Percentiles rank a stretch among this genome's conserved stretches.
phyloP scores from a whole-genome alignment of 2,329 filamentous ascomycete species.

The Laburnicola sp. region DNA sequence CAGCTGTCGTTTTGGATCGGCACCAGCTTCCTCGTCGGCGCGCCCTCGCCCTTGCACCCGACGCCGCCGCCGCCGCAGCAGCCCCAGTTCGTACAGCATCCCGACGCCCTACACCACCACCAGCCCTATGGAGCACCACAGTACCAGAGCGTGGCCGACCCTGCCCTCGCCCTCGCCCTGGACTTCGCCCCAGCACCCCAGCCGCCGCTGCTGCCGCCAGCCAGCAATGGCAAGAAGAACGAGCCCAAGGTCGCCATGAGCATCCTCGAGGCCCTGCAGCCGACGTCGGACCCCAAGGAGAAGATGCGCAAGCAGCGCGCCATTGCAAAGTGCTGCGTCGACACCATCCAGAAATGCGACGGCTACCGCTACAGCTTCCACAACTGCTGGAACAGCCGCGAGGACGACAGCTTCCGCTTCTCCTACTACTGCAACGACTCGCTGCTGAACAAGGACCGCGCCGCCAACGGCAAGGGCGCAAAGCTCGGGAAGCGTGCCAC shows the following conservation, averaged over 20 bases:
- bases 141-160: slow-evolving; percentile 32
- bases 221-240: slow-evolving; percentile 17
- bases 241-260: slow-evolving; percentile 36
- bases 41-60: slow-evolving; percentile 4
- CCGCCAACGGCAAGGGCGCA: slow-evolving; percentile 49
- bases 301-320: slow-evolving; percentile 52
- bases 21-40: slow-evolving; percentile 39
- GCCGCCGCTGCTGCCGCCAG: slow-evolving; percentile 4
- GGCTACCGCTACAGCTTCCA: slow-evolving; percentile 56
- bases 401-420: slow-evolving; percentile 52
- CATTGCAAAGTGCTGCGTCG: slow-evolving; percentile 51
- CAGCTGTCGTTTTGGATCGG: slow-evolving; percentile 46
- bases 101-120: slow-evolving; percentile 31
- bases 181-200: slow-evolving; percentile 17
- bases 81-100: slow-evolving; percentile 12
- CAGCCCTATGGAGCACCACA: slow-evolving; percentile 24
- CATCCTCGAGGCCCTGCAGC: slow-evolving; percentile 41
- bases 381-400: slow-evolving; percentile 53
- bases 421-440: slow-evolving; percentile 56
- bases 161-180: slow-evolving; percentile 30
- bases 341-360: slow-evolving; percentile 50
- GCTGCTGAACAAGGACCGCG: slow-evolving; percentile 55
- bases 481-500: slow-evolving; percentile 44
- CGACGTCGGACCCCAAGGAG: slow-evolving; percentile 42
- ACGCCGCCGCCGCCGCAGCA: slow-evolving; percentile 3